Percentiles rank a stretch among this genome's conserved stretches.
Conservation (phyloP, 2,329 filamentous ascomycete species). For the Fonsecaea pedrosoi region DNA sequence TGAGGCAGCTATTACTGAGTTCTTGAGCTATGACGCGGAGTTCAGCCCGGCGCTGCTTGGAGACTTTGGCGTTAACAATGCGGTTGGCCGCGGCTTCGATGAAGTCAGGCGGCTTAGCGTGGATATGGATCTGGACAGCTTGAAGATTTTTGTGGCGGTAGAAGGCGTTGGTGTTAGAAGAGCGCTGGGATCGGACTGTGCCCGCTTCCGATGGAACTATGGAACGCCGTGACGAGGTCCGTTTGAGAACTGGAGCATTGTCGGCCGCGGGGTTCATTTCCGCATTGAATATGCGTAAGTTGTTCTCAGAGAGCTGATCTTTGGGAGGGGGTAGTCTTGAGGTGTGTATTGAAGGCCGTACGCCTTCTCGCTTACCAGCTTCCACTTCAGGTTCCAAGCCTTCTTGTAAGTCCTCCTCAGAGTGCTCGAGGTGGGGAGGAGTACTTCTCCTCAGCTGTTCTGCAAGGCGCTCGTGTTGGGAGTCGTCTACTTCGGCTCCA, state of each 20-base stretch:
- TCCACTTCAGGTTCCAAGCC: background rate
- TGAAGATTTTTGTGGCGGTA: slow-evolving; percentile 8
- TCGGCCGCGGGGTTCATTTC: slow-evolving; percentile 2
- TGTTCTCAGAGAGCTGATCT: background rate
- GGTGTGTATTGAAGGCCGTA: background rate
- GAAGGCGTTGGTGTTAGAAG: slow-evolving; percentile 6
- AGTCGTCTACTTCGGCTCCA: background rate
- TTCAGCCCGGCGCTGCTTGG: slow-evolving; percentile 15
- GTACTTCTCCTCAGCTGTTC: slow-evolving; percentile 1
- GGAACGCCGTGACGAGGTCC: background rate
- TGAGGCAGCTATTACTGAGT: slow-evolving; percentile 1
- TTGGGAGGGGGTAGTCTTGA: background rate
- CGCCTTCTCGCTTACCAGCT: background rate
- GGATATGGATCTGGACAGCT: slow-evolving; percentile 12
- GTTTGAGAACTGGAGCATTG: slow-evolving; percentile 5
- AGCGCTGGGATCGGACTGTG: slow-evolving; percentile 11
- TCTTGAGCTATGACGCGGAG: slow-evolving; percentile 11
- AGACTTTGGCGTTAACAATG: slow-evolving; percentile 21
- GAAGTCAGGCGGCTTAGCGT: slow-evolving; percentile 19
- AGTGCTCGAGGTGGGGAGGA: background rate
- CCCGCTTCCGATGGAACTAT: slow-evolving; percentile 2
- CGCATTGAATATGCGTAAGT: background rate
- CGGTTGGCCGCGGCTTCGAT: slow-evolving; percentile 11
- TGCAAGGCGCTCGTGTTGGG: background rate
- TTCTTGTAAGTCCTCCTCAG: background rate